Evolutionary conservation across 208 protist species (phyloP).

Genomic region (Naegleria lovaniensis): DNA sequence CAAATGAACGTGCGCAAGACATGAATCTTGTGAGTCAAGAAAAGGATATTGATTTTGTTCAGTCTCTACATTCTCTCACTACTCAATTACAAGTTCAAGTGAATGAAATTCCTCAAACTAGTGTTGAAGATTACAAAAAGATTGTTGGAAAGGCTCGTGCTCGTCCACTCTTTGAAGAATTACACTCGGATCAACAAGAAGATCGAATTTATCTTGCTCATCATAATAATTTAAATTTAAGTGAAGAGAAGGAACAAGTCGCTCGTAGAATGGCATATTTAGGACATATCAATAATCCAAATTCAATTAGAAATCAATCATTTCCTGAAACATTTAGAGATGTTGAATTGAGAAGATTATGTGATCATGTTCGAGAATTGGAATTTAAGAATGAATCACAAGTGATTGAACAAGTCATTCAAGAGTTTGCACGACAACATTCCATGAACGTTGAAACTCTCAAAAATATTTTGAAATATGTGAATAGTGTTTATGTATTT

Average conservation of each 20-base stretch:
- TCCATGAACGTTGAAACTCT: neutral
- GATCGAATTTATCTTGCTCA: neutral
- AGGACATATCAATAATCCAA: neutral
- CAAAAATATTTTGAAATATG: neutral
- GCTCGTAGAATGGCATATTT: neutral
- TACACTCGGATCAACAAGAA: neutral
- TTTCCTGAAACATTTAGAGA: neutral
- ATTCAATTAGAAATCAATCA: neutral
- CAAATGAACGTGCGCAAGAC: too few relatives aligned
- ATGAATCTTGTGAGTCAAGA: neutral
- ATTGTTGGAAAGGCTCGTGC: neutral
- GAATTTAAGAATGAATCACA: neutral
- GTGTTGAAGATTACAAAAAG: neutral
- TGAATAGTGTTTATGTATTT: slow-evolving; percentile 12
- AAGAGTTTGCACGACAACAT: neutral
- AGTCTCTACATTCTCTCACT: neutral
- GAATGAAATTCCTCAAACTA: neutral
- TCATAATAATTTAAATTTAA: neutral
- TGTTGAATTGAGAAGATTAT: neutral
- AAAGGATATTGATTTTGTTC: neutral
- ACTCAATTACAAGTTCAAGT: neutral
- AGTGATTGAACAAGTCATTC: neutral
- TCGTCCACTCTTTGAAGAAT: neutral
- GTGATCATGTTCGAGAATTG: neutral
- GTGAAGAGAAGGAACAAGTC: neutral